Percentiles rank a stretch among this genome's conserved stretches.
phyloP scores from a whole-genome alignment of 371 early-diverging fungal species.

The Mucor racemosus region DNA sequence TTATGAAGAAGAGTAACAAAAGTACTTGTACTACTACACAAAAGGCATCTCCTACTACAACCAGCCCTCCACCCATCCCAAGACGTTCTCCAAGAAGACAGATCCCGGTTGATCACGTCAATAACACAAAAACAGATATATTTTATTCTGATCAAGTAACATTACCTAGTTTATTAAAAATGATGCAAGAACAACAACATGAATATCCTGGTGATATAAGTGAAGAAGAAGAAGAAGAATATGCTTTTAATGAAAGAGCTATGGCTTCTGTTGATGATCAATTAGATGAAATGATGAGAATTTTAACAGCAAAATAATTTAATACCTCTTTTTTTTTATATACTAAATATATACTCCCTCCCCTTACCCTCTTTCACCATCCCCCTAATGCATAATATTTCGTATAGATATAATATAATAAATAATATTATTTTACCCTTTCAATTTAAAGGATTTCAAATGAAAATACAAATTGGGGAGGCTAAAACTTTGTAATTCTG shows the following conservation, averaged over 20 bases:
- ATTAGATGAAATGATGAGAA: conserved; percentile 44
- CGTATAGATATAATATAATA: no score
- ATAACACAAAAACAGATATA: conserved; percentile 35
- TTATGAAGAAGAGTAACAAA: conserved; percentile 4
- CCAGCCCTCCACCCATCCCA: conserved; percentile 44
- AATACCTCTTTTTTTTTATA: not conserved
- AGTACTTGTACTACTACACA: not conserved
- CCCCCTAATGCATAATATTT: no score
- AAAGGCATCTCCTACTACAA: not conserved
- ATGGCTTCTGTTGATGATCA: conserved; percentile 42
- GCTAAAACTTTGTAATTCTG: no score
- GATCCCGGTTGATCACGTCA: conserved; percentile 5
- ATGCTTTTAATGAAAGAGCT: conserved; percentile 6
- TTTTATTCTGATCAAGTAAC: conserved; percentile 47
- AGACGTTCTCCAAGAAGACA: conserved; percentile 43
- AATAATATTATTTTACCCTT: no score
- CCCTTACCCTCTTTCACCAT: no score
- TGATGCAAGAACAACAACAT: conserved; percentile 29
- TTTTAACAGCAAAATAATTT: conserved; percentile 11
- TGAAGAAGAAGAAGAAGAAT: conserved; percentile 8
- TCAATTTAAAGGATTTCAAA: no score
- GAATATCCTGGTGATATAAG: conserved; percentile 23
- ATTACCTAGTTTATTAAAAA: conserved; percentile 41
- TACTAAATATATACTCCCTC: not conserved
- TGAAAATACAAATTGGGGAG: no score